Conservation (phyloP, 2,329 filamentous ascomycete species). For the Neoarthrinium moseri region DNA sequence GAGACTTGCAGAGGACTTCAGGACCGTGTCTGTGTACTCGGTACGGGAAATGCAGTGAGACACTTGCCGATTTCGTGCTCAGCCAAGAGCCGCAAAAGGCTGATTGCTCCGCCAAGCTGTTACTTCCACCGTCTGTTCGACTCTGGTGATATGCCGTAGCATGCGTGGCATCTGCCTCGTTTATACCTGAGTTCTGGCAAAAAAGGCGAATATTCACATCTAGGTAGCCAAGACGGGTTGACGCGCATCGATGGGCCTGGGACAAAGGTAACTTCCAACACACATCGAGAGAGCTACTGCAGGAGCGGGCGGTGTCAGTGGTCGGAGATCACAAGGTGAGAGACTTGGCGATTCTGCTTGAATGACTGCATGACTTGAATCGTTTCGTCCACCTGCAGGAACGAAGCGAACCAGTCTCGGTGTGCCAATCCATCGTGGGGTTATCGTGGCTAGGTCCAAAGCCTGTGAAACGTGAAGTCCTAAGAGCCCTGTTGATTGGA, state of each 20-base stretch:
- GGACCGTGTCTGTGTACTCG: no score
- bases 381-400: no score
- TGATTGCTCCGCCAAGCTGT: conserved; percentile 22
- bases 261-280: conserved; percentile 11
- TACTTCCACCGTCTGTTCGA: conserved; percentile 15
- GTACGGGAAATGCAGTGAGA: no score
- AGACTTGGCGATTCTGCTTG: conserved; percentile 1
- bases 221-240: conserved; percentile 20
- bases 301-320: conserved; percentile 18
- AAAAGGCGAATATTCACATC: neutral
- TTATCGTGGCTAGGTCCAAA: no score
- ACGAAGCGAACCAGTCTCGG: conserved; percentile 4
- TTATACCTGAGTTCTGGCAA: conserved; percentile 6
- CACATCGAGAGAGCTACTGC: conserved; percentile 17
- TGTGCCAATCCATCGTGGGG: conserved; percentile 4
- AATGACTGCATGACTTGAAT: conserved; percentile 2
- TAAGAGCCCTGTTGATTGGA: neutral
- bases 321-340: neutral
- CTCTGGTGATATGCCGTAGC: conserved; percentile 12
- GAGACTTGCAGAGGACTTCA: no score
- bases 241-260: conserved; percentile 9
- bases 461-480: neutral
- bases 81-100: conserved; percentile 26
- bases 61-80: conserved; percentile 19
- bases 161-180: conserved; percentile 15